Base-by-base conservation (phyloP, 345 rosid genomes). In the Sonneratia caseolaris region DNA sequence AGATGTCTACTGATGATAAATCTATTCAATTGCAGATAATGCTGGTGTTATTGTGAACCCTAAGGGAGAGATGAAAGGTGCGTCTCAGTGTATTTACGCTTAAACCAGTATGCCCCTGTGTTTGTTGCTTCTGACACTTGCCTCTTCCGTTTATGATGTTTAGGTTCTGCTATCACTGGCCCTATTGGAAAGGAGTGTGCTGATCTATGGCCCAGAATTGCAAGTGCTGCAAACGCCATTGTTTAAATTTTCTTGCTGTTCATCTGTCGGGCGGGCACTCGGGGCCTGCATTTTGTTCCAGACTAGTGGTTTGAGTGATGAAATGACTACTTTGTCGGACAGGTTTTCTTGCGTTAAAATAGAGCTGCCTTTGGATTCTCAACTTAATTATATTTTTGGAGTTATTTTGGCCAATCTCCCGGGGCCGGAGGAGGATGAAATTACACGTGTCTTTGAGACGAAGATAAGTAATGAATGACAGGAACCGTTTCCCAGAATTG, bases 21-120 rank as follows among this genome's bases (percentile, higher is more conserved):
- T 72, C 16, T 10, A 27, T 7, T 45, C 10, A 0, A 0, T 72
- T 87, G 79, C 79, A 89, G 95, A 89, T 70, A 89, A 89, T 75
- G 95, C 92, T 70, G 91, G 92, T 55, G 91, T 88, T 55, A 86
- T 87, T 74, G 91, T 89, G 64, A 89, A 89, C 77, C 96, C 92
- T 2, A 89, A 89, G 74, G 96, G 96, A 68, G 96, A 89, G 79
- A 89, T 89, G 95, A 89, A 89, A 84, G 95, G 95, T 89, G 59
- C 1, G 14, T 8, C 55, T 3, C 0, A 3, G 5, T 62, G 12
- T 53, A 19, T 53, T 9, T 53, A 53, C 22, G 0, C 18, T 5
- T 53, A 5, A 47, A 18, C 56, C 7, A 3, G 15, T 13, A 47
- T 2, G 13, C 51, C 9, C 51, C 7, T 47, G 51, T n/a, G 32